These are phyloP conservation scores for Gossypium australe DNA, from an alignment of 345 rosid species.

Conservation along the genomic window DNA sequence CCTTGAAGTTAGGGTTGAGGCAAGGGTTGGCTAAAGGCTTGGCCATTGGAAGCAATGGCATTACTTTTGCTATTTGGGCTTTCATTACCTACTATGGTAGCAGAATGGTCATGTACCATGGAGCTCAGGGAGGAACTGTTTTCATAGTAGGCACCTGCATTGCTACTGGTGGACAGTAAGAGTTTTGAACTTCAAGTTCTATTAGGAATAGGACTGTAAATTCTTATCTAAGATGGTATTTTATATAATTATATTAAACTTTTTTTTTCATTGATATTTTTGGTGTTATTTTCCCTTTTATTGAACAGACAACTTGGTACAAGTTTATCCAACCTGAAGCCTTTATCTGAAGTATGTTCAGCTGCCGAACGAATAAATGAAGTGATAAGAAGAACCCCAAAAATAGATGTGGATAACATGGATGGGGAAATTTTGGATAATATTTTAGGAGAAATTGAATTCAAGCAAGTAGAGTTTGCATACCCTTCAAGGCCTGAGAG, in stretches of 20 bases:
- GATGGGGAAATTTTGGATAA: too few species aligned
- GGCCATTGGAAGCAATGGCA: conserved; percentile 56
- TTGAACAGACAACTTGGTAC: conserved; percentile 55
- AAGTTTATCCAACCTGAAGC: conserved; percentile 64
- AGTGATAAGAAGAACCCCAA: conserved; percentile 64
- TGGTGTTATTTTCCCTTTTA: neutral
- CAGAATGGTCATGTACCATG: conserved; percentile 73
- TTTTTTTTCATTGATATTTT: neutral
- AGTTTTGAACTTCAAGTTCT: neutral
- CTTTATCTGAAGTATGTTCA: conserved; percentile 57
- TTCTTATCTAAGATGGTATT: neutral
- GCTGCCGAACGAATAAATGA: conserved; percentile 56
- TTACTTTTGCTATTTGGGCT: conserved; percentile 58
- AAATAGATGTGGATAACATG: conserved; percentile 44
- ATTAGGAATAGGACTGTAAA: neutral
- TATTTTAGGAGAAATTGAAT: too few species aligned
- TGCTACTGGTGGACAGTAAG: conserved; percentile 66
- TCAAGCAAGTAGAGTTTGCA: conserved; percentile 28
- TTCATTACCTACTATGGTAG: conserved; percentile 64
- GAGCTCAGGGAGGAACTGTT: conserved; percentile 68
- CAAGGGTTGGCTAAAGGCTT: conserved; percentile 66
- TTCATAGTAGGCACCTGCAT: conserved; percentile 46
- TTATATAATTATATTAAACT: neutral
- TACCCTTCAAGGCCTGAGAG: conserved; percentile 73
- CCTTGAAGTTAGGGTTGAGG: conserved; percentile 47